phyloP scores from a whole-genome alignment of 2,329 filamentous ascomycete species.

The Alternaria metachromatica region DNA sequence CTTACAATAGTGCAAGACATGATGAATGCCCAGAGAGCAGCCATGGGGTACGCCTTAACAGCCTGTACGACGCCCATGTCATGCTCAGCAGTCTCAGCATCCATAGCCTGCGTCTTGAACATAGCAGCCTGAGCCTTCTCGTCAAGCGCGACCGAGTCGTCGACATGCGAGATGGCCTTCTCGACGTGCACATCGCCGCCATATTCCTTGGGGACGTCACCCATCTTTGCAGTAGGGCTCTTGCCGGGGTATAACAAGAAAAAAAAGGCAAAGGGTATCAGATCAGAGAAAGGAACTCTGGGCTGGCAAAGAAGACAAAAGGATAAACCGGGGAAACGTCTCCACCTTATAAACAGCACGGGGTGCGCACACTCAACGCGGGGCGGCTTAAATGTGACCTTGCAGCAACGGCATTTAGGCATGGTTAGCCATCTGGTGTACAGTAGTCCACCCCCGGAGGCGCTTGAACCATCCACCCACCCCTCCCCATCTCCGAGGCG shows the following conservation, averaged over 20 bases:
- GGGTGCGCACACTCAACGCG: conserved; percentile 6
- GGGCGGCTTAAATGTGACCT: conserved; percentile 3
- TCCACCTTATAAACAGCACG: conserved; percentile 29
- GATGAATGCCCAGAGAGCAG: conserved; percentile 62
- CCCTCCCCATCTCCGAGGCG: background rate
- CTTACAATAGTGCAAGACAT: conserved; percentile 63
- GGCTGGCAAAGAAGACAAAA: conserved; percentile 26
- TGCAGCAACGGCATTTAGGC: conserved; percentile 6
- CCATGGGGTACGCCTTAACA: conserved; percentile 60
- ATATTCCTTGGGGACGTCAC: conserved; percentile 24
- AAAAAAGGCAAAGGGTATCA: conserved; percentile 15
- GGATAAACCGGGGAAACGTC: conserved; percentile 8
- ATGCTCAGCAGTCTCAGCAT: conserved; percentile 63
- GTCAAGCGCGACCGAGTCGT: conserved; percentile 30
- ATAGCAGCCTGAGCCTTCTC: conserved; percentile 51
- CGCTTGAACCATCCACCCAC: background rate
- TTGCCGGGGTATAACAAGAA: conserved; percentile 9
- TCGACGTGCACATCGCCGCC: conserved; percentile 21
- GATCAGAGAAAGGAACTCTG: conserved; percentile 2
- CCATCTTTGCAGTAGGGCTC: conserved; percentile 30
- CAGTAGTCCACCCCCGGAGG: background rate
- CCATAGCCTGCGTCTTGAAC: conserved; percentile 62
- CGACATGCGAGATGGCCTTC: conserved; percentile 30
- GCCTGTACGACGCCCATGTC: conserved; percentile 59
- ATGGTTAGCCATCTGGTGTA: background rate